Evolutionary conservation across 2,329 filamentous ascomycete species (phyloP).

Genomic region (Aureobasidium sp.): DNA sequence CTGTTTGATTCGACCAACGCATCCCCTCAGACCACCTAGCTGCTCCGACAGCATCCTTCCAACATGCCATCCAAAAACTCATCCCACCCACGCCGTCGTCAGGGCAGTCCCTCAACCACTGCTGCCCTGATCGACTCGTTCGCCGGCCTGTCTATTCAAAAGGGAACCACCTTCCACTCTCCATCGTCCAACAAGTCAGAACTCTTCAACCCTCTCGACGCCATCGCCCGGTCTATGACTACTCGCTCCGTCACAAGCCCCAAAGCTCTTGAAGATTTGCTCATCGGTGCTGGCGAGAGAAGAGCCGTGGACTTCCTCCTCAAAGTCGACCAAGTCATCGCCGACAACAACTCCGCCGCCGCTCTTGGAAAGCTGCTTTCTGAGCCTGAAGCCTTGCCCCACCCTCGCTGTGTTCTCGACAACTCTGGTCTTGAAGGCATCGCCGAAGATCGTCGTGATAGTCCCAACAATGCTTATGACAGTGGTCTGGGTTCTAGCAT

Average conservation of each 20-base stretch:
- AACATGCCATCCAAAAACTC: conserved; percentile 10
- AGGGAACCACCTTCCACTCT: conserved; percentile 44
- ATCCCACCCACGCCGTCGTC: conserved; percentile 12
- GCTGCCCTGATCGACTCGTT: conserved; percentile 47
- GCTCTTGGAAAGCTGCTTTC: conserved; percentile 36
- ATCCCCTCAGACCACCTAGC: neutral
- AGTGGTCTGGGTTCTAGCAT: conserved; percentile 84
- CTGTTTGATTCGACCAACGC: conserved; percentile 8
- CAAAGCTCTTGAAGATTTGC: conserved; percentile 42
- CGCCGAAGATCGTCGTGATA: conserved; percentile 37
- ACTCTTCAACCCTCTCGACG: conserved; percentile 30
- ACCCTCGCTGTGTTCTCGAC: conserved; percentile 40
- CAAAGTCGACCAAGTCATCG: conserved; percentile 39
- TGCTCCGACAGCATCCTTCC: neutral
- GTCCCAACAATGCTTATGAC: conserved; percentile 70
- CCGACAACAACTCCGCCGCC: conserved; percentile 29
- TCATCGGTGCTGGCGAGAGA: conserved; percentile 39
- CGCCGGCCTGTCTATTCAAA: conserved; percentile 40
- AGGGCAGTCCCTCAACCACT: conserved; percentile 13
- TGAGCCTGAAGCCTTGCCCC: conserved; percentile 43
- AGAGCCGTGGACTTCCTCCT: conserved; percentile 39
- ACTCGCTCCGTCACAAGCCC: conserved; percentile 43
- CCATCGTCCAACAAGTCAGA: conserved; percentile 36
- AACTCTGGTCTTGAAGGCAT: conserved; percentile 31
- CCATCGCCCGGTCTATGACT: conserved; percentile 33